phyloP scores from a whole-genome alignment of 148 eudicot species.

The Vaccinium corymbosum region DNA sequence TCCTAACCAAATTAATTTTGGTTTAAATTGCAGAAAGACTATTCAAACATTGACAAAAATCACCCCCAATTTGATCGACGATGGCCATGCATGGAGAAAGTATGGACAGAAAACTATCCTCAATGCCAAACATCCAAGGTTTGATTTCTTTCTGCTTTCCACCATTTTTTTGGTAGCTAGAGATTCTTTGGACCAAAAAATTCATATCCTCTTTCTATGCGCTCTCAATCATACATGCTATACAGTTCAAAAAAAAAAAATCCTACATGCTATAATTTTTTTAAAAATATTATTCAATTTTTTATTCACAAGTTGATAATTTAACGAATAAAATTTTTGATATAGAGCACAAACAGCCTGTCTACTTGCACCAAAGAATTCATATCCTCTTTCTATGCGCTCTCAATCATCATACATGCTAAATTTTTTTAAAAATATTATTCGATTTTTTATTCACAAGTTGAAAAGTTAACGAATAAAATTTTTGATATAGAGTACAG shows the following conservation, averaged over 20 bases:
- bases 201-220: neutral
- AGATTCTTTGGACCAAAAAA: neutral
- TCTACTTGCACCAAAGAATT: neutral
- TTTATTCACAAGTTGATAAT: too few relatives aligned
- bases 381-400: neutral
- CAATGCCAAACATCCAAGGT: constrained; percentile 44
- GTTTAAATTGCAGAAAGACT: constrained; percentile 28
- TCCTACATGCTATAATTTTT: too few relatives aligned
- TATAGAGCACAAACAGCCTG: neutral
- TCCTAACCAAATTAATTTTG: neutral
- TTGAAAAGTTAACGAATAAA: neutral
- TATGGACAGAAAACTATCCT: constrained; percentile 49
- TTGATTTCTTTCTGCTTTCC: neutral
- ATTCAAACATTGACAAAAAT: constrained; percentile 17
- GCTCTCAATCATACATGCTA: too few relatives aligned
- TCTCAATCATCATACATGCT: too few relatives aligned
- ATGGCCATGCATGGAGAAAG: constrained; percentile 52
- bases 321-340: neutral
- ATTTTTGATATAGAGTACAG: neutral
- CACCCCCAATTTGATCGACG: constrained; percentile 25
- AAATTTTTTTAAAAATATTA: too few relatives aligned
- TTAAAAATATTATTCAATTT: too few relatives aligned
- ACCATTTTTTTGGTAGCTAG: neutral
- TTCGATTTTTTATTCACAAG: too few relatives aligned
- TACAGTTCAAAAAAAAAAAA: too few relatives aligned